Conservation (phyloP, 1,139 yeast species). For the Arxiozyma bovina region DNA sequence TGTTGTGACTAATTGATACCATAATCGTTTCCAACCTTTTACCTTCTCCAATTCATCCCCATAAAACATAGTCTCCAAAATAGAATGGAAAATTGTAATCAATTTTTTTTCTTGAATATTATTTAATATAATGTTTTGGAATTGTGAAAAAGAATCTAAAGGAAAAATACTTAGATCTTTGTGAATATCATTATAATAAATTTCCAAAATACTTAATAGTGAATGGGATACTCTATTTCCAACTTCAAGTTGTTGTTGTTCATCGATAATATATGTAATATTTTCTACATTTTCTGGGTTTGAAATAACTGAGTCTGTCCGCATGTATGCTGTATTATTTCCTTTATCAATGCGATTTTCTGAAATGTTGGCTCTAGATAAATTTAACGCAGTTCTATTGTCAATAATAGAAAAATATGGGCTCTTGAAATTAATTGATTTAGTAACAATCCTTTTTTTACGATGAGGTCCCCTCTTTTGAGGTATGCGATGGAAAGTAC, state of each 20-base stretch:
- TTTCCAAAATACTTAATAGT: neutral
- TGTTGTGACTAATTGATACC: neutral
- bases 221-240: neutral
- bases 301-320: neutral
- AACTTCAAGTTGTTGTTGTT: neutral
- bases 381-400: neutral
- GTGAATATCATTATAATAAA: neutral
- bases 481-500: slow-evolving; percentile 59
- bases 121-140: neutral
- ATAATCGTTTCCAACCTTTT: neutral
- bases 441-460: neutral
- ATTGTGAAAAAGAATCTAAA: neutral
- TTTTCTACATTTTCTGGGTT: neutral
- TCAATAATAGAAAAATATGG: neutral
- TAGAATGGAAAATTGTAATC: neutral
- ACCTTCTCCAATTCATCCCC: neutral
- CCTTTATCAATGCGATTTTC: neutral
- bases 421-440: neutral
- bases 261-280: neutral
- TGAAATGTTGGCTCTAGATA: neutral
- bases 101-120: neutral
- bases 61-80: neutral
- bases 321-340: too few relatives aligned
- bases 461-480: slow-evolving; percentile 67
- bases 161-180: neutral